phyloP scores from a whole-genome alignment of 495 filamentous ascomycete species.

The Aspergillus homomorphus region DNA sequence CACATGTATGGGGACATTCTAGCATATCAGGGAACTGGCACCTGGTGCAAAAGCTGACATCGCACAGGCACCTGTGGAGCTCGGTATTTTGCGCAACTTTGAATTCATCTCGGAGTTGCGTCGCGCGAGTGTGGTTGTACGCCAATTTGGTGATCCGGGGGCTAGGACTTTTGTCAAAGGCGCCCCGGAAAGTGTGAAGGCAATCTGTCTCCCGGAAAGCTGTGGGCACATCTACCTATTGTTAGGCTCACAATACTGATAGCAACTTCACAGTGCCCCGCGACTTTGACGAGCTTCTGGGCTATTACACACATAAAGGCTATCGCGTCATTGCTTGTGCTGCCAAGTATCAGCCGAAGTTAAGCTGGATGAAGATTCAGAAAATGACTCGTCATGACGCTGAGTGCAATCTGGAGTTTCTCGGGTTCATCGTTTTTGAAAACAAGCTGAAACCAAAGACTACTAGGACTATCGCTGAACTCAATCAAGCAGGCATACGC shows the following conservation, averaged over 20 bases:
- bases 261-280: conserved; percentile 58
- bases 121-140: conserved; percentile 87
- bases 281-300: conserved; percentile 85
- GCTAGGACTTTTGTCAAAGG: conserved; percentile 93
- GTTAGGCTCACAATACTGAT: conserved; percentile 7
- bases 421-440: conserved; percentile 97
- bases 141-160: conserved; percentile 74
- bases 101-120: conserved; percentile 97
- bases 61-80: conserved; percentile 56
- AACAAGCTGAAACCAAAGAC: conserved; percentile 94
- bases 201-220: conserved; percentile 79
- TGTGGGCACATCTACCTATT: conserved; percentile 50
- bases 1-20: background rate
- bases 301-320: conserved; percentile 89
- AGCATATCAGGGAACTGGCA: background rate
- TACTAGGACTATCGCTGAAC: conserved; percentile 70
- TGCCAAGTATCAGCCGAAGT: conserved; percentile 76
- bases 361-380: conserved; percentile 90
- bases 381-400: conserved; percentile 86
- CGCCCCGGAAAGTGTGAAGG: conserved; percentile 91
- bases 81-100: conserved; percentile 83
- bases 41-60: background rate
- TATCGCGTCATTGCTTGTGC: conserved; percentile 98
- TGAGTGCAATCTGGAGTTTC: conserved; percentile 77
- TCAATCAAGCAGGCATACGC: conserved; percentile 81